These are phyloP conservation scores for Prunus fruticosa DNA, from an alignment of 306 rosid genomes.

Conservation along the genomic window DNA sequence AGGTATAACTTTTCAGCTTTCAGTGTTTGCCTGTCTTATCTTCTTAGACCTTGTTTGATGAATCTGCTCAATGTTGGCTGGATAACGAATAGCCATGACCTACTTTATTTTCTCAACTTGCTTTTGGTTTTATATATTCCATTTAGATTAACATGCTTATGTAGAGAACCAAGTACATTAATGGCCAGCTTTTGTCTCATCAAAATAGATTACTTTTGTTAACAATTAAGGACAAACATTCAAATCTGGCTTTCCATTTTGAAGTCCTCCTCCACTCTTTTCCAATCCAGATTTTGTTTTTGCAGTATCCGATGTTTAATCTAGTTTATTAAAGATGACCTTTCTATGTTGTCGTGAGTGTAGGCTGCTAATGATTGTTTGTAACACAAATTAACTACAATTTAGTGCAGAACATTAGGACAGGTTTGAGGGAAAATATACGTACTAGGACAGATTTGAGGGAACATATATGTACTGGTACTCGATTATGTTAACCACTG, in stretches of 20 bases:
- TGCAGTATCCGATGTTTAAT: background rate
- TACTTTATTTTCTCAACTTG: background rate
- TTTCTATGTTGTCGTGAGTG: background rate
- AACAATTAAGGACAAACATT: background rate
- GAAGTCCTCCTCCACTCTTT: background rate
- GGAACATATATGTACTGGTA: background rate
- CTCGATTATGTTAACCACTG: background rate
- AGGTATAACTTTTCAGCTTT: constrained; percentile 33
- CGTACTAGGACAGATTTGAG: background rate
- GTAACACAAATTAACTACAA: background rate
- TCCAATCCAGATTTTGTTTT: background rate
- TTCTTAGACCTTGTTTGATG: background rate
- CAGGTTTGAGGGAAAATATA: background rate
- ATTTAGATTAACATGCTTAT: background rate
- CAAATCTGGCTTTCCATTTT: background rate
- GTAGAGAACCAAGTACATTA: background rate
- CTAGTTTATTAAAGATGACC: background rate
- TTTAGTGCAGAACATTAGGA: background rate
- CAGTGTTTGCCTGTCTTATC: background rate
- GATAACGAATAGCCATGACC: background rate
- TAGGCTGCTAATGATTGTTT: background rate
- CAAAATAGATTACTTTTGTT: background rate
- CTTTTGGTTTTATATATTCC: background rate
- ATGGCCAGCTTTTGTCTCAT: background rate
- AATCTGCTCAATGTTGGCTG: background rate